Evolutionary conservation across 2,329 filamentous ascomycete species (phyloP).

Genomic region (Cordyceps fumosorosea): DNA sequence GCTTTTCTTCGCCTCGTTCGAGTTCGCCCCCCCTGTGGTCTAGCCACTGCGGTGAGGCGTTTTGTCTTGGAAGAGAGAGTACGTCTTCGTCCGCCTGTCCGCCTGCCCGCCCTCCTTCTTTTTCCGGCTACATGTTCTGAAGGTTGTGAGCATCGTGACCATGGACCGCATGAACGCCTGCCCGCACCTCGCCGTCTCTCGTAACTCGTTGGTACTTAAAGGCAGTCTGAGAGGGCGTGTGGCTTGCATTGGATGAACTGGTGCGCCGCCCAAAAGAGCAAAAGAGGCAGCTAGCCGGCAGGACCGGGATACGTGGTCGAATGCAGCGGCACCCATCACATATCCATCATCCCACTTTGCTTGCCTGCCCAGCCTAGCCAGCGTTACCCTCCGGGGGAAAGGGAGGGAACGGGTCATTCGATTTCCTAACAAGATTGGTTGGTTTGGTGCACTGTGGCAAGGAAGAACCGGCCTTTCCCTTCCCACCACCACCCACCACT

Average conservation of each 20-base stretch:
- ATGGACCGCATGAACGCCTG: neutral
- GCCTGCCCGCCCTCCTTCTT: no score
- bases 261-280: neutral
- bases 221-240: neutral
- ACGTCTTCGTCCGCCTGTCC: neutral
- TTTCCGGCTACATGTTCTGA: neutral
- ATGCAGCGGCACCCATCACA: neutral
- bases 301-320: neutral
- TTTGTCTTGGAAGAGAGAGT: neutral
- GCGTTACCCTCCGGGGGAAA: neutral
- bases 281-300: conserved; percentile 4
- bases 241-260: conserved; percentile 2
- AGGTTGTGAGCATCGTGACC: conserved; percentile 1
- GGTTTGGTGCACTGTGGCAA: neutral
- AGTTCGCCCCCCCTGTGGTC: neutral
- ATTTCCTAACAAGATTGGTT: neutral
- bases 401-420: neutral
- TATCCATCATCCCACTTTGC: neutral
- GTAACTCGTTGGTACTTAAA: neutral
- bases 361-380: neutral
- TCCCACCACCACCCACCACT: neutral
- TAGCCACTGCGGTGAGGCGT: neutral
- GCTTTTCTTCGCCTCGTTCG: neutral
- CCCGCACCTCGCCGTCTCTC: neutral
- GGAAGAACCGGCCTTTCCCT: neutral